phyloP scores from a whole-genome alignment of 1,139 yeast species.

The Yamadazyma sp. region DNA sequence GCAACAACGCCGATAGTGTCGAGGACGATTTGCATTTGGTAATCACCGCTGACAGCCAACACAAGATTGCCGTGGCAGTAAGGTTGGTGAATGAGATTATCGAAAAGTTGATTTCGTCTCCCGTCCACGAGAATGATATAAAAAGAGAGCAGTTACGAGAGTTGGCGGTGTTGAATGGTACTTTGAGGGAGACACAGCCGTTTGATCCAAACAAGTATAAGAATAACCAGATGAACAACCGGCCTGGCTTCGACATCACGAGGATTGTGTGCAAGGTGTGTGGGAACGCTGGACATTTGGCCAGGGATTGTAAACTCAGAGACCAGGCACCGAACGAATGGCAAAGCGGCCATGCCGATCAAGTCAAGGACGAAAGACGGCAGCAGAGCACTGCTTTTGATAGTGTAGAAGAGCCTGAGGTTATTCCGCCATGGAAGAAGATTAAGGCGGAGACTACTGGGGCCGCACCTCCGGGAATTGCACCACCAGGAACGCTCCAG shows the following conservation, averaged over 20 bases:
- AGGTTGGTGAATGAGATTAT: constrained; percentile 74
- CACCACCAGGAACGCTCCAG: too few species aligned
- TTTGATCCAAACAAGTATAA: constrained; percentile 59
- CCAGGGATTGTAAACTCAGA: constrained; percentile 71
- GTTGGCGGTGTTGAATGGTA: constrained; percentile 91
- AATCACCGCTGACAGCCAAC: constrained; percentile 81
- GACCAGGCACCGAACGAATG: constrained; percentile 3
- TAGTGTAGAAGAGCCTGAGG: not conserved
- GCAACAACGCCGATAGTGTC: constrained; percentile 23
- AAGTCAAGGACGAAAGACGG: not conserved
- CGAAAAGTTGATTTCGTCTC: constrained; percentile 80
- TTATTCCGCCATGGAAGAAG: constrained; percentile 17
- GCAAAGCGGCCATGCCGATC: not conserved
- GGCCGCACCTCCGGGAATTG: not conserved
- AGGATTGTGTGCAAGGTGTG: constrained; percentile 73
- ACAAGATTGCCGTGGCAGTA: constrained; percentile 73
- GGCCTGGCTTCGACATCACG: constrained; percentile 50
- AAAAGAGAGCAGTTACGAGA: constrained; percentile 90
- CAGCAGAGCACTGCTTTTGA: not conserved
- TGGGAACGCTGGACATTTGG: constrained; percentile 83
- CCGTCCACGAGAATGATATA: constrained; percentile 89
- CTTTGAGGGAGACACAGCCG: constrained; percentile 78
- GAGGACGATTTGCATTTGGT: constrained; percentile 85
- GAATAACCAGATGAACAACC: constrained; percentile 36
- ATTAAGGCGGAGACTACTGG: constrained; percentile 7